phyloP scores from a whole-genome alignment of 805 yeast genomes.

The Saturnispora dispora region DNA sequence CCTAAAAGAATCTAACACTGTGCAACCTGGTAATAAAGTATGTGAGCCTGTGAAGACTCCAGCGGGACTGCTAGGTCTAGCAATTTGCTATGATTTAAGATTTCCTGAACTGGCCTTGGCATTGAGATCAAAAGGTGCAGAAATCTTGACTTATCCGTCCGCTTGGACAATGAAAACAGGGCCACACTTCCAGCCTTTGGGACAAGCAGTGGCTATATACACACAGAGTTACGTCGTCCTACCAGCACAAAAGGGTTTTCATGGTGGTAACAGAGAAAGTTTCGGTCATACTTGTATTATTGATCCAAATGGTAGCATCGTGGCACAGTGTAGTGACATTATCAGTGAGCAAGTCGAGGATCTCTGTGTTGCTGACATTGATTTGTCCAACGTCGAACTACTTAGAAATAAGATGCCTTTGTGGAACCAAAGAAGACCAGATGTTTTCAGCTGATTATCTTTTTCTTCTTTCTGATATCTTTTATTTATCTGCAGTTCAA shows the following conservation, averaged over 20 bases:
- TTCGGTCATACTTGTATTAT: constrained; percentile 82
- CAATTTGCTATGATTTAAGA: constrained; percentile 80
- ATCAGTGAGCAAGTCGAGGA: constrained; percentile 15
- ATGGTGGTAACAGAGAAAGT: constrained; percentile 52
- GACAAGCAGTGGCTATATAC: constrained; percentile 78
- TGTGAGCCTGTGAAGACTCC: constrained; percentile 50
- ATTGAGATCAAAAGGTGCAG: constrained; percentile 61
- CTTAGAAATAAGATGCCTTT: constrained; percentile 70
- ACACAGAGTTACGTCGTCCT: constrained; percentile 78
- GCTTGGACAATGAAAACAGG: constrained; percentile 94
- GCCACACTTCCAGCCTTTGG: constrained; percentile 81
- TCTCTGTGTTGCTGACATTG: constrained; percentile 58
- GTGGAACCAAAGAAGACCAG: constrained; percentile 62
- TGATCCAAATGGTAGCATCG: constrained; percentile 85
- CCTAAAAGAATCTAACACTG: constrained; percentile 66
- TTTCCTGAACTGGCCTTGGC: constrained; percentile 73
- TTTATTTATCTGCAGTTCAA: not conserved
- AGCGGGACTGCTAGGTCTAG: constrained; percentile 57
- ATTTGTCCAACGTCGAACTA: constrained; percentile 36
- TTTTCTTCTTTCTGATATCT: not conserved
- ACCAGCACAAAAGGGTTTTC: constrained; percentile 84
- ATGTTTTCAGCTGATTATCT: constrained; percentile 32
- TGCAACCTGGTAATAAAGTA: constrained; percentile 62
- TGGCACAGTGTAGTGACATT: constrained; percentile 48
- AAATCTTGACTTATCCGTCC: constrained; percentile 73